Evolutionary conservation across 169 alveolate genomes (phyloP).

Genomic region (Cryptosporidium sp.): DNA sequence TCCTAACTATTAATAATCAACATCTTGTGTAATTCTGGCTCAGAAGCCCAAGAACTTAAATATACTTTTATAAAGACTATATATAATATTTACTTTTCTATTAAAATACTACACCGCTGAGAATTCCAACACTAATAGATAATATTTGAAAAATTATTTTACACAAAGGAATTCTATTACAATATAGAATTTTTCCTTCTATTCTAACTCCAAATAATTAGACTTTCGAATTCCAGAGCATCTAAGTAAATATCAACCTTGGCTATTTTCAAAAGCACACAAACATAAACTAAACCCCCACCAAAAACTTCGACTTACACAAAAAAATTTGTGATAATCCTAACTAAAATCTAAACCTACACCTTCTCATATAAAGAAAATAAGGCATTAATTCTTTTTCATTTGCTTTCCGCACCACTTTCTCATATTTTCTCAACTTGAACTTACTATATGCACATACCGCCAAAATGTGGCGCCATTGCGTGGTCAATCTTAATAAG

Average conservation of each 20-base stretch:
- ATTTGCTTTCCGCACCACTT: neutral
- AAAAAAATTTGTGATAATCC: no score
- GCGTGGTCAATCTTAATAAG: conserved; percentile 21
- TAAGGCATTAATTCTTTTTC: neutral
- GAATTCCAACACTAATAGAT: neutral
- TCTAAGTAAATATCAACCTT: neutral
- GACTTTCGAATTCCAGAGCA: neutral
- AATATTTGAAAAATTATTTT: neutral
- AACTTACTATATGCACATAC: neutral
- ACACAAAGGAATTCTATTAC: neutral
- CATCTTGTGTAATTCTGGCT: neutral
- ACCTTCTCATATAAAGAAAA: neutral
- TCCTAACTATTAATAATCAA: no score
- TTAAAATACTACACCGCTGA: neutral
- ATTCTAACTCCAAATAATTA: no score
- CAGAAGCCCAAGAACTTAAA: neutral
- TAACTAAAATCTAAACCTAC: neutral
- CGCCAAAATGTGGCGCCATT: conserved; percentile 32
- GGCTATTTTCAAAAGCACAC: neutral
- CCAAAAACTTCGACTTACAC: neutral
- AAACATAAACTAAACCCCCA: neutral
- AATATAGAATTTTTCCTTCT: no score
- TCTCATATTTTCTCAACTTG: neutral
- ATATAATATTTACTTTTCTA: no score
- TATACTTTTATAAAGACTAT: neutral